Percentiles rank a stretch among this genome's conserved stretches.
Conservation (phyloP, 2,329 filamentous ascomycete species). For the Ceratocystis variospora region DNA sequence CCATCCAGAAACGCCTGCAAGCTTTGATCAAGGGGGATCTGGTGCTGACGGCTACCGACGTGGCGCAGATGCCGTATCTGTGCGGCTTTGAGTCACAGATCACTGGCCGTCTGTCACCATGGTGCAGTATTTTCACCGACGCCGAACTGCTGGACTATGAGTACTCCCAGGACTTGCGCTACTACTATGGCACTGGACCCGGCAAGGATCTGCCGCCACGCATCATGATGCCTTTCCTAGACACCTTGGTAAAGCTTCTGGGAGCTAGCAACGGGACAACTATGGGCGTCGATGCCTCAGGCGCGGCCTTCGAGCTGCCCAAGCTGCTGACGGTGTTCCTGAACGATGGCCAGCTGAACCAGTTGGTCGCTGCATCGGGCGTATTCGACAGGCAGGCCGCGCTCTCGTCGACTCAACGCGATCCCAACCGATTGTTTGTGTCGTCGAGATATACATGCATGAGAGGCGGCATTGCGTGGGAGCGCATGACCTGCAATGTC, state of each 20-base stretch:
- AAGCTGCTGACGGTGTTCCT: slow-evolving; percentile 47
- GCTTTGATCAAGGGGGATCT: slow-evolving; percentile 39
- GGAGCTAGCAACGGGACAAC: slow-evolving; percentile 34
- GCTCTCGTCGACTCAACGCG: slow-evolving; percentile 35
- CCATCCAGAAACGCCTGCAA: slow-evolving; percentile 41
- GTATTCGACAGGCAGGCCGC: slow-evolving; percentile 44
- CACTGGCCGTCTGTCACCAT: slow-evolving; percentile 45
- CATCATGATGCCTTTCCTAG: slow-evolving; percentile 49
- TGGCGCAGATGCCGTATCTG: slow-evolving; percentile 50
- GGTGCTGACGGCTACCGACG: slow-evolving; percentile 38
- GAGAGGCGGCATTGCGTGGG: slow-evolving; percentile 52
- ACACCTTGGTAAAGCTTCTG: slow-evolving; percentile 40
- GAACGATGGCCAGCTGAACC: slow-evolving; percentile 52
- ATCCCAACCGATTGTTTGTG: slow-evolving; percentile 38
- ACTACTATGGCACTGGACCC: slow-evolving; percentile 51
- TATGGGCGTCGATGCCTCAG: slow-evolving; percentile 34
- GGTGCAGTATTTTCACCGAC: slow-evolving; percentile 48
- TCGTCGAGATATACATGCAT: slow-evolving; percentile 45
- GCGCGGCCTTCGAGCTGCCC: slow-evolving; percentile 36
- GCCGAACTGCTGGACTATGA: slow-evolving; percentile 50
- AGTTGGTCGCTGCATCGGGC: slow-evolving; percentile 45
- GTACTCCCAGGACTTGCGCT: slow-evolving; percentile 53
- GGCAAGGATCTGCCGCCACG: slow-evolving; percentile 39
- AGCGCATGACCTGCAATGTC: slow-evolving; percentile 41
- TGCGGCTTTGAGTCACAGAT: slow-evolving; percentile 60